phyloP scores from a whole-genome alignment of 192 early-diverging fungal genomes.

The Coemansia sp. region DNA sequence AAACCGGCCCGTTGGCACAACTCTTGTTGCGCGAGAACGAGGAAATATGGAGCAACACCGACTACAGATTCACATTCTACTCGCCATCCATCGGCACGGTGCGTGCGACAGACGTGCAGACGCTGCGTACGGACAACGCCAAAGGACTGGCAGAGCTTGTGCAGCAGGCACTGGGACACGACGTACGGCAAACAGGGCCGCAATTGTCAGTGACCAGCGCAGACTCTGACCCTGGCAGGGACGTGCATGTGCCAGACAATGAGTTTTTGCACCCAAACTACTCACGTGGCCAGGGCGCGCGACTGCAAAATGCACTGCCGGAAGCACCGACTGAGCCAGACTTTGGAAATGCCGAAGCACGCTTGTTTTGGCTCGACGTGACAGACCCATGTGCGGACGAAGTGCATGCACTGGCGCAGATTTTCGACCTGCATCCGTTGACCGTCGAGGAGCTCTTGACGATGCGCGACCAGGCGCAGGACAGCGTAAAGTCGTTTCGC shows the following conservation, averaged over 20 bases:
- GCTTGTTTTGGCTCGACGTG: constrained; percentile 71
- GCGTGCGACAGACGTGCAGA: constrained; percentile 56
- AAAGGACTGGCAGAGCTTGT: constrained; percentile 39
- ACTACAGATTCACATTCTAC: constrained; percentile 67
- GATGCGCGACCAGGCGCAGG: constrained; percentile 69
- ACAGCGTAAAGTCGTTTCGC: constrained; percentile 86
- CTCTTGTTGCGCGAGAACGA: constrained; percentile 44
- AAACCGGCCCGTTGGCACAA: constrained; percentile 39
- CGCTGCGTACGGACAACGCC: constrained; percentile 50
- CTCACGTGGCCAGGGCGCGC: constrained; percentile 14
- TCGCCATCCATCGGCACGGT: constrained; percentile 63
- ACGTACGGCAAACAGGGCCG: constrained; percentile 1
- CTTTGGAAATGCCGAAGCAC: constrained; percentile 40
- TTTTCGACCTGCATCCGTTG: constrained; percentile 85
- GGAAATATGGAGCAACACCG: constrained; percentile 49
- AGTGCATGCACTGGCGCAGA: constrained; percentile 58
- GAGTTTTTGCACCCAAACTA: constrained; percentile 41
- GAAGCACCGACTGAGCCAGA: constrained; percentile 51
- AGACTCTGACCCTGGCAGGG: constrained; percentile 18
- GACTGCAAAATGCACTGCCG: constrained; percentile 20
- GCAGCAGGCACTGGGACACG: constrained; percentile 21
- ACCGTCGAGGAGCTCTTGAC: constrained; percentile 83
- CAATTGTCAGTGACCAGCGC: constrained; percentile 37
- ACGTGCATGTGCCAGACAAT: constrained; percentile 6
- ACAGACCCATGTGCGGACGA: constrained; percentile 62